Evolutionary conservation across 139 green algal species (phyloP), one percentile per base, ranked within the genome.

Genomic region (Pedinophyceae sp.): DNA sequence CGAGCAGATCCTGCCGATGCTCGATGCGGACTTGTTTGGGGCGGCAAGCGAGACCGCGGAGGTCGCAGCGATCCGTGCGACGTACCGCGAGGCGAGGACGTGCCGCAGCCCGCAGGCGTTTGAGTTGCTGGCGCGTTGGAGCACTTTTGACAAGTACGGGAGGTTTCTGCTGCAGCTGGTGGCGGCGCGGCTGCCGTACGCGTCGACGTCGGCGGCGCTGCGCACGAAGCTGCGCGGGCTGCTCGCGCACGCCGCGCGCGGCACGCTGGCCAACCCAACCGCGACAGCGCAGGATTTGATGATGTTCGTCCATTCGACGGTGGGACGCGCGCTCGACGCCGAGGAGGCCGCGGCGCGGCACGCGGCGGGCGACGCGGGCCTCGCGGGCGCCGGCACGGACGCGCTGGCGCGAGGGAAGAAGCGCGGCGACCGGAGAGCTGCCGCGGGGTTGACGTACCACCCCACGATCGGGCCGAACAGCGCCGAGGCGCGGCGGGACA

Each of bases 11-110:
- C 61, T 94, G 43, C 76, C 79, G 0, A 55, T 89, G 18, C 63
- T 94, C 13, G 84, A 89, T 50, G 70, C 61, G 15, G 80, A 87
- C 55, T 38, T 94, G 23, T 93, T 89, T 59, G 75, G 81, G 2
- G 48, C 79, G 25, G 66, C 82, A 26, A 64, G 71, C 0, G 83
- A 89, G 46, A 80, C 76, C 3, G 89, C 86, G 59, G 76, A 88
- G 46, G 85, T 69, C 15, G 52, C 55, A 17, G 67, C 65, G 19
- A 89, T 93, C 66, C 66, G 74, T 2, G 62, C 52, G 10, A 71
- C 69, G n/a, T 79, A 85, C 71, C 88, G 86, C 59, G 82, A 94
- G 50, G 78, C 79, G 22, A 84, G 83, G 60, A 57, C 63, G 23
- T 73, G 67, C 54, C 61, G 75, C 4, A 80, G 67, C 17, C 79